These are phyloP conservation scores for Gloeophyllum trabeum DNA, from an alignment of 768 basidiomycete genomes.

Conservation along the genomic window DNA sequence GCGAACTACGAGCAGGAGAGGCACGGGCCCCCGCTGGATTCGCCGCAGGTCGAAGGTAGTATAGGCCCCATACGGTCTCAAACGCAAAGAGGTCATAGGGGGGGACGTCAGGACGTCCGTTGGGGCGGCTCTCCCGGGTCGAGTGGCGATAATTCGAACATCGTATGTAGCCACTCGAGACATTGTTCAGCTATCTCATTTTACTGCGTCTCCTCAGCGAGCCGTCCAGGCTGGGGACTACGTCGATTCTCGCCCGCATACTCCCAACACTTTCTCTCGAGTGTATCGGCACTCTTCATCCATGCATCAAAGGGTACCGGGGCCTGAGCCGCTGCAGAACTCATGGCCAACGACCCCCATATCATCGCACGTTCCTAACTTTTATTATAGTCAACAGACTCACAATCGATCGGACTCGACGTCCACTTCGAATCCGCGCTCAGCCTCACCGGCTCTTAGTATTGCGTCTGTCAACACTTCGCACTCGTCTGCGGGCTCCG, in stretches of 20 bases:
- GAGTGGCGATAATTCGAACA: constrained; percentile 15
- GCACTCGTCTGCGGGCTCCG: constrained; percentile 26
- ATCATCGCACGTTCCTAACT: constrained; percentile 29
- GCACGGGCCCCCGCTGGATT: constrained; percentile 5
- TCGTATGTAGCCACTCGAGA: background rate
- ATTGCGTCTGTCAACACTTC: constrained; percentile 41
- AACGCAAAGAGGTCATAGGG: constrained; percentile 29
- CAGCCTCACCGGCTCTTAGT: constrained; percentile 55
- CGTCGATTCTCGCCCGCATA: constrained; percentile 27
- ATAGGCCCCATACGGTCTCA: constrained; percentile 39
- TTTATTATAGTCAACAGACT: constrained; percentile 21
- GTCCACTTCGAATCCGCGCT: constrained; percentile 36
- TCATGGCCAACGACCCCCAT: no score
- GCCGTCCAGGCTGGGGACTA: constrained; percentile 22
- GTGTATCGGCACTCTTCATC: no score
- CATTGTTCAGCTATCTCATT: constrained; percentile 7
- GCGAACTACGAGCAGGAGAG: background rate
- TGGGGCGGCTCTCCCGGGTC: no score
- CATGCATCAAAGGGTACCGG: no score
- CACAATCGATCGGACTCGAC: constrained; percentile 36
- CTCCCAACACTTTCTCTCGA: constrained; percentile 23
- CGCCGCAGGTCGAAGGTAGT: constrained; percentile 33
- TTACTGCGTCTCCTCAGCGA: constrained; percentile 10
- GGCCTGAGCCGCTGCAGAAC: no score
- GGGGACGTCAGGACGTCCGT: no score